Conservation (phyloP, 495 filamentous ascomycete genomes). For the Xanthoparmelia taractica region DNA sequence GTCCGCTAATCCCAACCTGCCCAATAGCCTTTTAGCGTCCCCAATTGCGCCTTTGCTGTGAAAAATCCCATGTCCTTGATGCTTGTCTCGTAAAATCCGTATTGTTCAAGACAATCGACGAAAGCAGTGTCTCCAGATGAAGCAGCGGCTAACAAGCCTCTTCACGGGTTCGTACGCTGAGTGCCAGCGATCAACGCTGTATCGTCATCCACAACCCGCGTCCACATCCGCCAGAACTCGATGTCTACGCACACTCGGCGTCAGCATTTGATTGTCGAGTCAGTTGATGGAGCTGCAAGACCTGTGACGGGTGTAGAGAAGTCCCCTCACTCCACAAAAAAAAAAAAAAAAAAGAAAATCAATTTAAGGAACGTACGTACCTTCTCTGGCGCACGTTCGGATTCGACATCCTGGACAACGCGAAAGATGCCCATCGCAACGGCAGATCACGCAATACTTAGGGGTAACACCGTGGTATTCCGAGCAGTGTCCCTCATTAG, state of each 20-base stretch:
- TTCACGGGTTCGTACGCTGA: background rate
- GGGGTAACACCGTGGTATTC: background rate
- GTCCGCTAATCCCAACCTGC: background rate
- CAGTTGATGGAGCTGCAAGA: no score
- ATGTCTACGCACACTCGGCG: no score
- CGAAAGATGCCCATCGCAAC: background rate
- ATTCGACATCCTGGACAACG: conserved; percentile 1
- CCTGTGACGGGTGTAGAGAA: no score
- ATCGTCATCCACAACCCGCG: background rate
- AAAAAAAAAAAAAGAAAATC: no score
- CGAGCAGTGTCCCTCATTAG: background rate
- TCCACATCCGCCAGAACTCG: background rate
- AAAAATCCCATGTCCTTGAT: background rate
- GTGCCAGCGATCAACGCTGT: background rate
- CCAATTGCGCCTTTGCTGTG: background rate
- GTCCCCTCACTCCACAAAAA: no score
- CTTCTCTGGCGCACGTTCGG: background rate
- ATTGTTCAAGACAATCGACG: background rate
- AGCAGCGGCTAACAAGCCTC: background rate
- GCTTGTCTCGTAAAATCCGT: background rate
- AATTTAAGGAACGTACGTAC: no score
- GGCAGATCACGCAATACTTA: background rate
- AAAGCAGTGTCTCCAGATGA: background rate
- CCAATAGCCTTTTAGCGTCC: background rate
- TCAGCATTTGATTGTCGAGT: no score